Base-by-base conservation (phyloP, 1,284 basidiomycete genomes). In the Hypsizygus ulmarius region DNA sequence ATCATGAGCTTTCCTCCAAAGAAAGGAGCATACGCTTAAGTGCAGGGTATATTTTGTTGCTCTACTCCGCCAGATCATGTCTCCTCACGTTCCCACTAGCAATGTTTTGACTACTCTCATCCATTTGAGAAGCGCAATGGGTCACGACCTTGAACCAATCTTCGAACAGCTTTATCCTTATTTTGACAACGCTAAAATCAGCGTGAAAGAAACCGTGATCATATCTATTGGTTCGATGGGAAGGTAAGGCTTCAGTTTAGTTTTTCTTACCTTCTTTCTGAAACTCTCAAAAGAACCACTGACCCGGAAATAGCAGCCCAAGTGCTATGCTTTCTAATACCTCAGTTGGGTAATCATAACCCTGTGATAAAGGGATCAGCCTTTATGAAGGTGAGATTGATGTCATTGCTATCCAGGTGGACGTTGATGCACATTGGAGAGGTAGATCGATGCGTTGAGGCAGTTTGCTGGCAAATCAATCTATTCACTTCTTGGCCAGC, bases 401-500 rank as follows among this genome's bases (percentile, higher is more conserved):
- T 6, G 43, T 10, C 48, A 14, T 28, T 50, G 25, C n/a, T 10
- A 10, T 8, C 30, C n/a, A 44, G 28, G 15, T 11, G 14, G 15
- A 16, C n/a, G 18, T 52, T 27, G 16, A 51, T 48, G 50, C 40
- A 59, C 34, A 35, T 49, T 42, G 40, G 29, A 25, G 18, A 15
- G 21, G 21, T 7, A 93, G 89, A 71, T 93, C 15, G 64, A 79
- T 5, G 72, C 72, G 0, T 59, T 87, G 33, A 77, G 81, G 16
- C 81, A 76, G 49, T 63, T 73, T 45, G 73, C 81, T 55, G 74
- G 78, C 35, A 91, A 88, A 59, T 73, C 82, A 1, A 78, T 84
- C 0, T 90, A 90, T 59, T 75, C 75, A 7, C 71, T 94, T 29
- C 62, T 92, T 7, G 77, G 78, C 2, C 89, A 90, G 0, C 84